phyloP scores from a whole-genome alignment of 768 basidiomycete genomes.

The Tubosaeta sp. region DNA sequence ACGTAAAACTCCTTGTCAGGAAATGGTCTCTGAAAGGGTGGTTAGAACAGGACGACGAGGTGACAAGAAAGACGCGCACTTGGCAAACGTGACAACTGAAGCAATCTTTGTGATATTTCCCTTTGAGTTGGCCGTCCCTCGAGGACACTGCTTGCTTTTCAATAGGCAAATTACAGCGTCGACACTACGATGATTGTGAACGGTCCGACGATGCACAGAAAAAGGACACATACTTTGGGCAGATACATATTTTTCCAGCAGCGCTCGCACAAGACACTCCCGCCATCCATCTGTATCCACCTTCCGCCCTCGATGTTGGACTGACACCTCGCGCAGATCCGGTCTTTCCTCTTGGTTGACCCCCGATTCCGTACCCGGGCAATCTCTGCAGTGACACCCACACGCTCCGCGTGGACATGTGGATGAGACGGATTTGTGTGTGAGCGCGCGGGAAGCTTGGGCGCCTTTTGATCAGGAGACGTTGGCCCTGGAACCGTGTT shows the following conservation, averaged over 20 bases:
- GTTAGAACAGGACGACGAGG: conserved; percentile 1
- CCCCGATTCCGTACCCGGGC: conserved; percentile 30
- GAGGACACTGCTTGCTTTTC: conserved; percentile 90
- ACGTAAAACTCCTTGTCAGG: conserved; percentile 92
- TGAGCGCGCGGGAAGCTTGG: conserved; percentile 54
- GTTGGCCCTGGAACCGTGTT: conserved; percentile 48
- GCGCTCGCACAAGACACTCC: conserved; percentile 74
- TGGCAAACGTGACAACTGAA: conserved; percentile 86
- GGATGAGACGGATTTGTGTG: conserved; percentile 46
- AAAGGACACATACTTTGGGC: conserved; percentile 60
- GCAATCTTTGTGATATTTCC: conserved; percentile 90
- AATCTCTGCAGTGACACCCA: conserved; percentile 23
- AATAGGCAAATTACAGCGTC: conserved; percentile 80
- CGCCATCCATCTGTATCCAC: conserved; percentile 78
- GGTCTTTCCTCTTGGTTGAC: conserved; percentile 32
- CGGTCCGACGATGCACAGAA: neutral
- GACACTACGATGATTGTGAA: conserved; percentile 51
- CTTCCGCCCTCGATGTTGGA: conserved; percentile 71
- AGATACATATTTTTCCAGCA: conserved; percentile 98
- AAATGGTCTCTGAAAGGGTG: conserved; percentile 67
- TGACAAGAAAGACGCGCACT: conserved; percentile 36
- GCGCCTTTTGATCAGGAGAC: conserved; percentile 41
- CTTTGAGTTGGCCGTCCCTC: conserved; percentile 90
- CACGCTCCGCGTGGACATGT: conserved; percentile 30
- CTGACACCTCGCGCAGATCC: conserved; percentile 64